phyloP scores from a whole-genome alignment of 1,139 yeast genomes.

The Pichia sp. region DNA sequence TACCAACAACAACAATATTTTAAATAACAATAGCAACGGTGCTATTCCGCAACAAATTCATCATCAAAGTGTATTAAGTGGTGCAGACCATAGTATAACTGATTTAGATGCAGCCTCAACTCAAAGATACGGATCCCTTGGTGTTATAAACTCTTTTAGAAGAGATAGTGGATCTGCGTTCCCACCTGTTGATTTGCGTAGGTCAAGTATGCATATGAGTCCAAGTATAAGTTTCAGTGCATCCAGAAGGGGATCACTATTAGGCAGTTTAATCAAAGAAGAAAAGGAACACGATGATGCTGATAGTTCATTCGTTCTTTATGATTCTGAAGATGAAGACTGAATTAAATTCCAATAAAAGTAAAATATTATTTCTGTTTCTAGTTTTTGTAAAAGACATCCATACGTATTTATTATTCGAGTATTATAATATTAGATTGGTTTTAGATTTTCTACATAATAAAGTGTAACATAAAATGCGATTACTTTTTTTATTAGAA shows the following conservation, averaged over 20 bases:
- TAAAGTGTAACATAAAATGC: too few relatives aligned
- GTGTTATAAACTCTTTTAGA: conserved; percentile 7
- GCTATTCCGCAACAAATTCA: not conserved
- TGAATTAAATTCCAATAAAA: conserved; percentile 4
- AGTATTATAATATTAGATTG: too few relatives aligned
- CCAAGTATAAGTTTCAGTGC: conserved; percentile 20
- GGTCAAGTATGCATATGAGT: conserved; percentile 11
- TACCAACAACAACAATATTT: not conserved
- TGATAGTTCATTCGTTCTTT: conserved; percentile 20
- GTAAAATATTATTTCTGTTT: too few relatives aligned
- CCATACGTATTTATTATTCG: too few relatives aligned
- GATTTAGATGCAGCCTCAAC: conserved; percentile 2
- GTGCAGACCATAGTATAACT: not conserved
- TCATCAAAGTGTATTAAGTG: conserved; percentile 3
- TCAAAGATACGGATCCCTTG: not conserved
- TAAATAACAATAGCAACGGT: not conserved
- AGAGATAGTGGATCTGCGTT: conserved; percentile 16
- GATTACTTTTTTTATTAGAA: too few relatives aligned
- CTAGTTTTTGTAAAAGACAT: too few relatives aligned
- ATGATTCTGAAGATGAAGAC: conserved; percentile 28
- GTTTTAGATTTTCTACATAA: too few relatives aligned
- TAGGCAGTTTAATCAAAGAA: conserved; percentile 19
- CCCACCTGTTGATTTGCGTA: conserved; percentile 19
- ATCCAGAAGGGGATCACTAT: conserved; percentile 18
- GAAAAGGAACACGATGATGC: conserved; percentile 20